These are phyloP conservation scores for Diplodia sapinea DNA, from an alignment of 2,329 filamentous ascomycete genomes.

Conservation along the genomic window DNA sequence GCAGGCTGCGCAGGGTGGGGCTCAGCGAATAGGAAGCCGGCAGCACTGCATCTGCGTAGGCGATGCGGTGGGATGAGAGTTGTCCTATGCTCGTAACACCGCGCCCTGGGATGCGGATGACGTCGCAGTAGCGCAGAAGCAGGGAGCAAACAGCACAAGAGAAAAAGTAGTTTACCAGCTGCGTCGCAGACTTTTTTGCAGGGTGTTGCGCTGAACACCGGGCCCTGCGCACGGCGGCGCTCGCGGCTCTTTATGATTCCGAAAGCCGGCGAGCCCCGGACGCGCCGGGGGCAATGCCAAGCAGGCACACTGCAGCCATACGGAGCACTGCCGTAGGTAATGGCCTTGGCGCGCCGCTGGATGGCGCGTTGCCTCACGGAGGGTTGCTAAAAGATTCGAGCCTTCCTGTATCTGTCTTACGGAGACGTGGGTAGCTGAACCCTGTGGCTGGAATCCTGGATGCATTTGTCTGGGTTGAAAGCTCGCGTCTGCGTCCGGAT, in stretches of 20 bases:
- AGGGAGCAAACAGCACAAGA: not conserved
- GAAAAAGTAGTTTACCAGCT: not conserved
- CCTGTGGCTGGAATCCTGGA: no score
- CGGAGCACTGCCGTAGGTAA: not conserved
- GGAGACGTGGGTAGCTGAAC: no score
- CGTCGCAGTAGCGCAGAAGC: not conserved
- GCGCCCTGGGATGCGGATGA: slow-evolving; percentile 4
- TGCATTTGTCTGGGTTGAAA: no score
- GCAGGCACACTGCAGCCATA: not conserved
- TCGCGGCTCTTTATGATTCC: slow-evolving; percentile 24
- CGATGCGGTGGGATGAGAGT: slow-evolving; percentile 22
- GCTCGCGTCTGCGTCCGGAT: no score
- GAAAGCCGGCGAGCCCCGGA: slow-evolving; percentile 13
- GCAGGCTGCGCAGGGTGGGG: slow-evolving; percentile 10
- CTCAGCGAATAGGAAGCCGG: slow-evolving; percentile 23
- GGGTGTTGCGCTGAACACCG: slow-evolving; percentile 3
- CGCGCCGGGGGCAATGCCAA: not conserved
- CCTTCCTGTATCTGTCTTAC: no score
- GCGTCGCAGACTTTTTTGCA: slow-evolving; percentile 26
- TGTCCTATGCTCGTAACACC: slow-evolving; percentile 17
- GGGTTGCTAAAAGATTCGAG: not conserved
- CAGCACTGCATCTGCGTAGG: slow-evolving; percentile 20
- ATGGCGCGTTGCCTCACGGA: not conserved
- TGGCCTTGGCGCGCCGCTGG: not conserved
- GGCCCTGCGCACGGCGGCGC: slow-evolving; percentile 19